phyloP scores from a whole-genome alignment of 2,329 filamentous ascomycete species.

The Escovopsis sp. region DNA sequence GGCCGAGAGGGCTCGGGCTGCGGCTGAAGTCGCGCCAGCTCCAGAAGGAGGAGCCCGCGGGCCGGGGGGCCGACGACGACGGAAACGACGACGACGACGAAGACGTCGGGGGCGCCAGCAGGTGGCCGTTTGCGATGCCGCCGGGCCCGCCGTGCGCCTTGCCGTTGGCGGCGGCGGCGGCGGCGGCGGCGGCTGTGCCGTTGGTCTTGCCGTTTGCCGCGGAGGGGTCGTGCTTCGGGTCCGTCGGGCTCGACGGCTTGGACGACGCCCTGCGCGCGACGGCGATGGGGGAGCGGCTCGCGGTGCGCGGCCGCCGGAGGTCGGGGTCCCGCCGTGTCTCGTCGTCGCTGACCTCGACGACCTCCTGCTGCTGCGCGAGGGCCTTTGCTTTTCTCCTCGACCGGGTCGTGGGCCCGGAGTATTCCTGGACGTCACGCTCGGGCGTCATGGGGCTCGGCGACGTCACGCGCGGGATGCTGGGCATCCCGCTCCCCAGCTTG shows the following conservation, averaged over 20 bases:
- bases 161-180: background rate
- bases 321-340: slow-evolving; percentile 28
- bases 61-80: slow-evolving; percentile 29
- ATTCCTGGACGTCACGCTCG: slow-evolving; percentile 21
- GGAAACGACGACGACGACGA: no score
- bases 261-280: slow-evolving; percentile 34
- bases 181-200: background rate
- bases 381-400: slow-evolving; percentile 49
- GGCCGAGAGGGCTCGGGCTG: slow-evolving; percentile 79
- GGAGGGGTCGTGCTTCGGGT: slow-evolving; percentile 13
- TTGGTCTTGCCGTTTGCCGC: slow-evolving; percentile 14
- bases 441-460: slow-evolving; percentile 63
- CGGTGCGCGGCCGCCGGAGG: slow-evolving; percentile 48
- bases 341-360: slow-evolving; percentile 43
- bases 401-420: slow-evolving; percentile 63
- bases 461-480: slow-evolving; percentile 73
- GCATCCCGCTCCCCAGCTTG: slow-evolving; percentile 37
- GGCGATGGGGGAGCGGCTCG: slow-evolving; percentile 56
- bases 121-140: slow-evolving; percentile 42
- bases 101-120: slow-evolving; percentile 49
- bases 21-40: slow-evolving; percentile 81
- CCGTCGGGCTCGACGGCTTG: slow-evolving; percentile 26
- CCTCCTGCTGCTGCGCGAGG: slow-evolving; percentile 37
- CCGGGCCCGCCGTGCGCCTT: background rate
- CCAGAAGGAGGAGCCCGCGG: slow-evolving; percentile 44